Percentiles rank a stretch among this genome's conserved stretches.
Conservation (phyloP, 1,284 basidiomycete genomes). For the Tilletia walkeri region DNA sequence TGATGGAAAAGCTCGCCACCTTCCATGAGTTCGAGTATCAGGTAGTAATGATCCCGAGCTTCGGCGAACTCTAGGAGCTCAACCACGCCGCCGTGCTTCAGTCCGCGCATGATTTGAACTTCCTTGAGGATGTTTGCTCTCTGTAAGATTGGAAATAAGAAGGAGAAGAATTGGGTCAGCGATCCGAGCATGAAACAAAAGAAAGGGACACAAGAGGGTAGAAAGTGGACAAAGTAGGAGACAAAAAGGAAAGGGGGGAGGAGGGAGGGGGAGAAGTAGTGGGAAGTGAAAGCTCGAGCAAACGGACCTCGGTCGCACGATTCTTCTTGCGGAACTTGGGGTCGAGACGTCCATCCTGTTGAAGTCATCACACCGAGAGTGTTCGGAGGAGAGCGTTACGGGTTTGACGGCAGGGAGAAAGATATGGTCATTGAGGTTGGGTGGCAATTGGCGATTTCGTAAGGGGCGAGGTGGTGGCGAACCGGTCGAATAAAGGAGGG, state of each 20-base stretch:
- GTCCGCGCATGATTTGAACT: constrained; percentile 98
- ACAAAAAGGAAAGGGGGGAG: constrained; percentile 9
- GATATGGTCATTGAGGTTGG: not conserved
- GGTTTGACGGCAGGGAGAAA: no score
- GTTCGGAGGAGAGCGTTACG: no score
- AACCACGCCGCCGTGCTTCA: constrained; percentile 86
- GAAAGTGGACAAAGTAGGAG: not conserved
- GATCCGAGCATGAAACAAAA: constrained; percentile 21
- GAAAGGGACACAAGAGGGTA: no score
- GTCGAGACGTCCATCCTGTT: constrained; percentile 36
- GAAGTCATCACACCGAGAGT: no score
- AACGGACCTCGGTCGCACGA: constrained; percentile 51
- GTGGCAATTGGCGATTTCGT: not conserved
- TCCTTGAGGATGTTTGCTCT: constrained; percentile 98
- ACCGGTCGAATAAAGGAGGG: not conserved
- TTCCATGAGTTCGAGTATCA: constrained; percentile 75
- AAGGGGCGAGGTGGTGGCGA: not conserved
- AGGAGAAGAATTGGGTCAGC: constrained; percentile 31
- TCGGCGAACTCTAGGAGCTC: constrained; percentile 62
- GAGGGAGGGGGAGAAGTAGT: not conserved
- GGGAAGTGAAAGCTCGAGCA: constrained; percentile 9
- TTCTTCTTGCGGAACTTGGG: constrained; percentile 52
- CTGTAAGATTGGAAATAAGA: constrained; percentile 59
- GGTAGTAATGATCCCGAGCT: constrained; percentile 87
- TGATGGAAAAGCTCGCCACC: constrained; percentile 99